Conservation (phyloP, 2,329 filamentous ascomycete genomes). For the Emergomyces pasteurianus region DNA sequence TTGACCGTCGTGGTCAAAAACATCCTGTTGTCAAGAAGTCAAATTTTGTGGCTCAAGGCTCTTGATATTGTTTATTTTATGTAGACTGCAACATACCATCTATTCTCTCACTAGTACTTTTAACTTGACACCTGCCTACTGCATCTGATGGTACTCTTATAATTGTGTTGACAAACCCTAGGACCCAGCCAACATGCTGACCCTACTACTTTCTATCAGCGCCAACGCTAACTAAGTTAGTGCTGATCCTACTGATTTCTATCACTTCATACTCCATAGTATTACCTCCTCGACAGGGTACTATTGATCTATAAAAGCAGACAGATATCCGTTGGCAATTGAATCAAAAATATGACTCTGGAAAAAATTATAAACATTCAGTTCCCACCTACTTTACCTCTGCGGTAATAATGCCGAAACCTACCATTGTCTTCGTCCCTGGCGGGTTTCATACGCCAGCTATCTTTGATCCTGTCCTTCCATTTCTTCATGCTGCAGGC, state of each 20-base stretch:
- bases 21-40: too few species aligned
- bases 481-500: constrained; percentile 19
- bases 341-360: background rate
- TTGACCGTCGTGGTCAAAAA: too few species aligned
- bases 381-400: background rate
- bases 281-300: background rate
- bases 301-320: background rate
- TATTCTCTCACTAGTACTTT: too few species aligned
- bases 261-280: background rate
- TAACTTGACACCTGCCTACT: too few species aligned
- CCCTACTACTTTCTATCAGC: too few species aligned
- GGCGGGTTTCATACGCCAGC: constrained; percentile 27
- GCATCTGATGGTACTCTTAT: too few species aligned
- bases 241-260: background rate
- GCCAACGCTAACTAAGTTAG: too few species aligned
- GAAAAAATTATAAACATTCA: background rate
- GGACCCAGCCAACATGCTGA: too few species aligned
- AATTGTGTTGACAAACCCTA: too few species aligned
- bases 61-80: too few species aligned
- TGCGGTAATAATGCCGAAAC: constrained; percentile 11
- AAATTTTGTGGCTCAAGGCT: too few species aligned
- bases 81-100: too few species aligned
- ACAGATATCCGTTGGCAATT: background rate
- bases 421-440: constrained; percentile 25
- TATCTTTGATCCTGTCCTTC: constrained; percentile 16